A percentile compares a stretch with the other conserved stretches of the same genome.
Evolutionary conservation across 2,329 filamentous ascomycete species (phyloP).

Genomic region (Hawksworthiomyces lignivorus): DNA sequence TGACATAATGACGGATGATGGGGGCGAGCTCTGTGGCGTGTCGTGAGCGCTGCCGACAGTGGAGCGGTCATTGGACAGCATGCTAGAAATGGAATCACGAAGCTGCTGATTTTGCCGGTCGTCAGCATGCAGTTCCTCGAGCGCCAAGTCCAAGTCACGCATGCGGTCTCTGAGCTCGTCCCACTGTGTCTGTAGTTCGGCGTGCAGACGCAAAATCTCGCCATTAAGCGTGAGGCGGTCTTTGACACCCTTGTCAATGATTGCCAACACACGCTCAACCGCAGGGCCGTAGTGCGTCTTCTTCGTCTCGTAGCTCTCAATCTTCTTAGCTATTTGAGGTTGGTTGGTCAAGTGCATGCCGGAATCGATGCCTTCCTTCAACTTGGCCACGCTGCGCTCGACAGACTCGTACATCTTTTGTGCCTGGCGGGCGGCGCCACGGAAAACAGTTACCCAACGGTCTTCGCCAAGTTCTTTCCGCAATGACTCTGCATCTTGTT

Average conservation of each 20-base stretch:
- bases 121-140: slow-evolving; percentile 65
- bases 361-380: slow-evolving; percentile 71
- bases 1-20: slow-evolving; percentile 55
- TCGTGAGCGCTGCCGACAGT: slow-evolving; percentile 61
- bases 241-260: slow-evolving; percentile 92
- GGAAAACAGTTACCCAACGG: slow-evolving; percentile 91
- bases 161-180: slow-evolving; percentile 68
- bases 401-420: slow-evolving; percentile 97
- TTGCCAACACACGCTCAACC: slow-evolving; percentile 81
- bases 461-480: slow-evolving; percentile 90
- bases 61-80: slow-evolving; percentile 75
- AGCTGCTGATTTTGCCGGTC: slow-evolving; percentile 60
- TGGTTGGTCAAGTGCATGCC: slow-evolving; percentile 67
- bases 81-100: slow-evolving; percentile 86
- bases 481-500: slow-evolving; percentile 82
- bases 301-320: slow-evolving; percentile 92
- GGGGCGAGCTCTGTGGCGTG: slow-evolving; percentile 61
- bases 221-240: slow-evolving; percentile 95
- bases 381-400: slow-evolving; percentile 73
- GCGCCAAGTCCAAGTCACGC: slow-evolving; percentile 62
- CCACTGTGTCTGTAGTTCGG: slow-evolving; percentile 80
- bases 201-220: slow-evolving; percentile 79
- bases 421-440: slow-evolving; percentile 83
- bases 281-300: slow-evolving; percentile 89
- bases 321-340: slow-evolving; percentile 65